Conservation (phyloP, 1,284 basidiomycete genomes). For the Rhodotorula glutinis region DNA sequence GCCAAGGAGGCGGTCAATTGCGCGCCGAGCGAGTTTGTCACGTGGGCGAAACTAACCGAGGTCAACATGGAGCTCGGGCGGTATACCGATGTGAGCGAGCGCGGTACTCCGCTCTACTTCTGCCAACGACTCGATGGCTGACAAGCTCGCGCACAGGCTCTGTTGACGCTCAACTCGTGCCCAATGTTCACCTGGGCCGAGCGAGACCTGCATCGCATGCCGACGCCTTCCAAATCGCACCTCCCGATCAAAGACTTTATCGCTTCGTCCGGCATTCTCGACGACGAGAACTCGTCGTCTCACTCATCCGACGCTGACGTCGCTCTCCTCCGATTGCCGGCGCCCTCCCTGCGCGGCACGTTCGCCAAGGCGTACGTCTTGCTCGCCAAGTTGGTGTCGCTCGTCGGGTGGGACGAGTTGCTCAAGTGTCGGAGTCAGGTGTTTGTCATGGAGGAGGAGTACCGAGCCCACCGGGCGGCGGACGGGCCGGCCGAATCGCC, state of each 20-base stretch:
- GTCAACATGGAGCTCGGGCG: slow-evolving; percentile 86
- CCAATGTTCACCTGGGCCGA: slow-evolving; percentile 99
- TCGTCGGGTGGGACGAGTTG: slow-evolving; percentile 98
- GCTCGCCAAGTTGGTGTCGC: slow-evolving; percentile 80
- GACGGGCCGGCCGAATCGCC: slow-evolving; percentile 47
- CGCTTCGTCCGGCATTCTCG: slow-evolving; percentile 60
- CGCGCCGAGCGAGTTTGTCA: slow-evolving; percentile 95
- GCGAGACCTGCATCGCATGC: slow-evolving; percentile 83
- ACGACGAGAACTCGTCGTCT: slow-evolving; percentile 54
- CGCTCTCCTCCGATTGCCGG: slow-evolving; percentile 85
- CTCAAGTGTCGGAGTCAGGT: slow-evolving; percentile 88
- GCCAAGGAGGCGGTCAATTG: slow-evolving; percentile 93
- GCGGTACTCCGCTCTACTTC: too few species aligned
- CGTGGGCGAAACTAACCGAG: slow-evolving; percentile 97
- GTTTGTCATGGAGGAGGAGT: slow-evolving; percentile 99
- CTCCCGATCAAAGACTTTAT: slow-evolving; percentile 83
- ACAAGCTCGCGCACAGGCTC: slow-evolving; percentile 49
- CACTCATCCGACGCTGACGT: slow-evolving; percentile 93
- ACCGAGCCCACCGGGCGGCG: slow-evolving; percentile 60
- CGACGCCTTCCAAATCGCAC: slow-evolving; percentile 77
- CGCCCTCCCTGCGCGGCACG: slow-evolving; percentile 88
- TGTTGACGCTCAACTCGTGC: slow-evolving; percentile 95
- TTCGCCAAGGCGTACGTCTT: slow-evolving; percentile 93
- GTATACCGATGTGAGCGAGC: slow-evolving; percentile 64
- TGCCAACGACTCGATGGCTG: too few species aligned